phyloP scores from a whole-genome alignment of 2,329 filamentous ascomycete species.

The Exserohilum turcica region DNA sequence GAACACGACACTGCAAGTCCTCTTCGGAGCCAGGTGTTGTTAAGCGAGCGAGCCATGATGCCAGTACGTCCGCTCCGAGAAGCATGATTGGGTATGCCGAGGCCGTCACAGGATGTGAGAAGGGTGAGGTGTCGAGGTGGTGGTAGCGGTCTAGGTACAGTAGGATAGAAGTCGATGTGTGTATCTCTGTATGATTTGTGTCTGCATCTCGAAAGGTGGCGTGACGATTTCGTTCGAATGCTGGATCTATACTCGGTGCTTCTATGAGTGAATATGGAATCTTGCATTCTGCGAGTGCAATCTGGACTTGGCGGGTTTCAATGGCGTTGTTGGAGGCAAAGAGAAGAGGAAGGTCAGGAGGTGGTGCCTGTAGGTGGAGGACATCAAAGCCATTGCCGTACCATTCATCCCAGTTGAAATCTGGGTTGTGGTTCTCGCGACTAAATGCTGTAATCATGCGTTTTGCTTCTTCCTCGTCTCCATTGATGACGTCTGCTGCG shows the following conservation, averaged over 20 bases:
- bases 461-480: constrained; percentile 67
- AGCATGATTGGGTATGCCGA: constrained; percentile 28
- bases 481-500: constrained; percentile 71
- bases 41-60: constrained; percentile 23
- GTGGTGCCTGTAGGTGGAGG: constrained; percentile 59
- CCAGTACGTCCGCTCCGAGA: constrained; percentile 15
- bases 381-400: constrained; percentile 89
- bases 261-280: constrained; percentile 23
- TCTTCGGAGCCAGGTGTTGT: neutral
- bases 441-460: constrained; percentile 80
- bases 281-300: constrained; percentile 38
- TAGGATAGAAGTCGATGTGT: constrained; percentile 32
- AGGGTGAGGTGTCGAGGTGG: constrained; percentile 21
- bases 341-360: constrained; percentile 46
- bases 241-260: constrained; percentile 25
- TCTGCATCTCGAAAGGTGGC: constrained; percentile 45
- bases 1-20: constrained; percentile 15
- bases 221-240: constrained; percentile 26
- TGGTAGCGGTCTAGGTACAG: constrained; percentile 45
- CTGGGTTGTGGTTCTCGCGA: constrained; percentile 73
- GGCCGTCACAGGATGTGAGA: constrained; percentile 20
- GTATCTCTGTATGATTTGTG: constrained; percentile 39
- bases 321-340: constrained; percentile 42
- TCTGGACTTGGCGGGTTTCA: constrained; percentile 40
- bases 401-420: constrained; percentile 73